These are phyloP conservation scores for Russula griseocarnosa DNA, from an alignment of 768 basidiomycete species.

Conservation along the genomic window DNA sequence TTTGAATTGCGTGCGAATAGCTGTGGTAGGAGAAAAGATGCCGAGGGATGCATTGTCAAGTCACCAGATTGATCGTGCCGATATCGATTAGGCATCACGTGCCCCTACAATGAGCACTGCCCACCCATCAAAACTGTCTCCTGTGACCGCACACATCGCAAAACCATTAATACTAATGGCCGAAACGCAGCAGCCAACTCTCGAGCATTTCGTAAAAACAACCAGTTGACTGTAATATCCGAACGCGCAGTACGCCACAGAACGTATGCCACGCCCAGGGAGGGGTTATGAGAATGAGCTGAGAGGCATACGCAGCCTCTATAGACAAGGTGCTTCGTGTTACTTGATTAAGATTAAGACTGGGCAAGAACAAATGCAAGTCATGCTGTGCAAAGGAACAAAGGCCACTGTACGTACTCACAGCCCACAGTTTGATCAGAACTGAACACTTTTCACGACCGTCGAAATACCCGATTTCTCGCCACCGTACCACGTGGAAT, in stretches of 20 bases:
- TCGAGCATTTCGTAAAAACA: not conserved
- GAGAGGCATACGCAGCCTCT: not conserved
- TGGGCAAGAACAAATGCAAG: not conserved
- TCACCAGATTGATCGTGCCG: not conserved
- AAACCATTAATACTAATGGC: not conserved
- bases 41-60: no score
- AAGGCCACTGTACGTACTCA: not conserved
- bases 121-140: not conserved
- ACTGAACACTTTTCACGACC: slow-evolving; percentile 79
- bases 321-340: not conserved
- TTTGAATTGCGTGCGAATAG: not conserved
- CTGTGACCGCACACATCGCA: not conserved
- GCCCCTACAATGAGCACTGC: not conserved
- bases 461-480: slow-evolving; percentile 92
- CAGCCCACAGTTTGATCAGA: slow-evolving; percentile 35
- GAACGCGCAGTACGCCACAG: not conserved
- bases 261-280: not conserved
- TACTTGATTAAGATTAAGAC: not conserved
- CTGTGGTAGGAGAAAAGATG: not conserved
- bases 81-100: slow-evolving; percentile 11
- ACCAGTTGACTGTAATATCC: not conserved
- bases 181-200: not conserved
- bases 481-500: slow-evolving; percentile 76
- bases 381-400: not conserved
- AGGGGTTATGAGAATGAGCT: not conserved